Base-by-base conservation (phyloP, 2,329 filamentous ascomycete genomes). In the Plectosphaerella cucumerina region DNA sequence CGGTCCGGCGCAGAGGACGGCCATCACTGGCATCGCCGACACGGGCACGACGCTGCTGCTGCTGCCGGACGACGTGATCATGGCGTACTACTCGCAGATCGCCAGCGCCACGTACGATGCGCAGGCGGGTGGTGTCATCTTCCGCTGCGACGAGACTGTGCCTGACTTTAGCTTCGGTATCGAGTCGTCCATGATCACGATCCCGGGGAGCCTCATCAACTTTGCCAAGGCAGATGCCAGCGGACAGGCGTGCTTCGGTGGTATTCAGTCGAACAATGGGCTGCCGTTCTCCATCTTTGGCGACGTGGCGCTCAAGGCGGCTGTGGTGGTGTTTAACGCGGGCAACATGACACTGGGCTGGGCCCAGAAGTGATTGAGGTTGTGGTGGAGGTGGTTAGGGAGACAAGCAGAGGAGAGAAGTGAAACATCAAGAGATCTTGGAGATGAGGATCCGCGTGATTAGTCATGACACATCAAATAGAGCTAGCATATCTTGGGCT, bases 241-340 rank as follows among this genome's bases (percentile, higher is more conserved):
- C 11, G 70, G 69, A 3, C 74, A 74, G 23, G 74, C 65, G 50
- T 94, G 90, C 75, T 92, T 82, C 65, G 89, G 89, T 50, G 90
- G 89, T 46, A 79, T 95, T 56, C 90, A 94, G 74, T 75, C 70
- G 33, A 67, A 73, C 42, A 68, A 67, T 15, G 62, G 61, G 21
- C 59, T 73, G 47, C 61, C 64, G 2, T 76, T 85, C 56, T 82
- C 77, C 50, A 90, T 95, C 62, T 80, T 92, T 50, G 90, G 90
- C 10, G 88, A 92, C 54, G 76, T 88, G 50, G 89, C 91, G 72
- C 77, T 94, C 58, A 94, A 94, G 80, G 81, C 81, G 50, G 75
- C 88, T 56, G 91, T 87, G 63, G 83, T 86, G 26, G 82, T 90
- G 45, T 90, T 90, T 65, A 86, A 90, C n/a, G 18, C 34, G 18